These are phyloP conservation scores for Fusarium sulawesiense DNA, from an alignment of 2,329 filamentous ascomycete species.

Conservation along the genomic window DNA sequence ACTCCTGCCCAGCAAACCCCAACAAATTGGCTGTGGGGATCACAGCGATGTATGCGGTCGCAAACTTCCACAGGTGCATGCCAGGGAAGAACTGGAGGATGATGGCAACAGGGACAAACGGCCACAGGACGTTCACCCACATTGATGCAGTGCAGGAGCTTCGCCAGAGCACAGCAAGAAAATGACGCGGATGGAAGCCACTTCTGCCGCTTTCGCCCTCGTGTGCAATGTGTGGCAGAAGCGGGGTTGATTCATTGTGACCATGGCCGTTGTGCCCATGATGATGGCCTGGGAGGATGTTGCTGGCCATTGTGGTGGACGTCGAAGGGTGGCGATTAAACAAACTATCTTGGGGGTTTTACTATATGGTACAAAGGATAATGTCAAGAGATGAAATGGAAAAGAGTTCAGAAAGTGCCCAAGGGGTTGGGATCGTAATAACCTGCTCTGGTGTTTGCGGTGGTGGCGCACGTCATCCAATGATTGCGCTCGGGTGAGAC, in stretches of 20 bases:
- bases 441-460: conserved; percentile 15
- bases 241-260: conserved; percentile 45
- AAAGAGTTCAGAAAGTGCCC: neutral
- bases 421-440: conserved; percentile 9
- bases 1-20: conserved; percentile 64
- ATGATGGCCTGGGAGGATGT: conserved; percentile 18
- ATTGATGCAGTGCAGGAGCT: conserved; percentile 59
- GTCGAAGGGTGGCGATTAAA: fast-evolving
- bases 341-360: neutral
- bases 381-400: neutral
- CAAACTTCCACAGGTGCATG: conserved; percentile 58
- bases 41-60: conserved; percentile 60
- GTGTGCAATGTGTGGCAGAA: conserved; percentile 45
- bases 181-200: conserved; percentile 57
- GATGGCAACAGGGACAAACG: conserved; percentile 59
- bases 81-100: conserved; percentile 53
- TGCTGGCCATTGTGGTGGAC: conserved; percentile 21
- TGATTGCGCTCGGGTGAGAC: conserved; percentile 17
- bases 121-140: conserved; percentile 62
- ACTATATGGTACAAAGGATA: fast-evolving
- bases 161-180: conserved; percentile 56
- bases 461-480: conserved; percentile 32
- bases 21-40: conserved; percentile 62
- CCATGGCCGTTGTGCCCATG: conserved; percentile 10
- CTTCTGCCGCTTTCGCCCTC: conserved; percentile 60